These are phyloP conservation scores for Exophiala mesophila DNA, from an alignment of 2,329 filamentous ascomycete genomes.

Conservation along the genomic window DNA sequence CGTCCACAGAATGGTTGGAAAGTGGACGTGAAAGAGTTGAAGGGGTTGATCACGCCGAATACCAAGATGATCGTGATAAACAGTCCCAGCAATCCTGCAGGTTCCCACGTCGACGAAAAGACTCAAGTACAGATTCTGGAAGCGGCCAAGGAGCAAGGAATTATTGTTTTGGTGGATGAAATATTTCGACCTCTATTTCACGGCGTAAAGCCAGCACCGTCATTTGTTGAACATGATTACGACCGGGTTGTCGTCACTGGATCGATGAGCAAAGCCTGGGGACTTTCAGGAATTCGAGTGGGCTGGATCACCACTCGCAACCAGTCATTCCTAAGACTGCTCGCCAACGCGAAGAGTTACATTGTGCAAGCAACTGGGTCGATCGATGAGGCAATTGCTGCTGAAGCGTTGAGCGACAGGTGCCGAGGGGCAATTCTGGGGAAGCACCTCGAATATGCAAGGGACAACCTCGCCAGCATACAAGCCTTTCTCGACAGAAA, in stretches of 20 bases:
- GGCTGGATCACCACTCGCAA: slow-evolving; percentile 78
- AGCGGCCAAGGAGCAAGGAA: slow-evolving; percentile 57
- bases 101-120: slow-evolving; percentile 60
- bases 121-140: slow-evolving; percentile 58
- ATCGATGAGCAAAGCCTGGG: slow-evolving; percentile 82
- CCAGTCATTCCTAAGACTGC: slow-evolving; percentile 55
- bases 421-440: slow-evolving; percentile 59
- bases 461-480: slow-evolving; percentile 60
- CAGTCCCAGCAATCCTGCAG: slow-evolving; percentile 80
- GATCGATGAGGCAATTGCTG: slow-evolving; percentile 73
- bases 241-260: slow-evolving; percentile 66
- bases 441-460: slow-evolving; percentile 62
- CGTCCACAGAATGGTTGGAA: slow-evolving; percentile 60
- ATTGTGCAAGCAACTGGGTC: slow-evolving; percentile 79
- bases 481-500: slow-evolving; percentile 61
- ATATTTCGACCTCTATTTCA: slow-evolving; percentile 84
- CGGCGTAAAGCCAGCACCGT: slow-evolving; percentile 40
- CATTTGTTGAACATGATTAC: slow-evolving; percentile 50
- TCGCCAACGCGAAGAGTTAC: slow-evolving; percentile 69
- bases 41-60: slow-evolving; percentile 50
- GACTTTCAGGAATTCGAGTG: slow-evolving; percentile 72
- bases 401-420: slow-evolving; percentile 62
- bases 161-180: slow-evolving; percentile 71
- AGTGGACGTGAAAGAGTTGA: slow-evolving; percentile 62
- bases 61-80: slow-evolving; percentile 60